Conservation (phyloP, 306 rosid species). For the Lotus japonicus region DNA sequence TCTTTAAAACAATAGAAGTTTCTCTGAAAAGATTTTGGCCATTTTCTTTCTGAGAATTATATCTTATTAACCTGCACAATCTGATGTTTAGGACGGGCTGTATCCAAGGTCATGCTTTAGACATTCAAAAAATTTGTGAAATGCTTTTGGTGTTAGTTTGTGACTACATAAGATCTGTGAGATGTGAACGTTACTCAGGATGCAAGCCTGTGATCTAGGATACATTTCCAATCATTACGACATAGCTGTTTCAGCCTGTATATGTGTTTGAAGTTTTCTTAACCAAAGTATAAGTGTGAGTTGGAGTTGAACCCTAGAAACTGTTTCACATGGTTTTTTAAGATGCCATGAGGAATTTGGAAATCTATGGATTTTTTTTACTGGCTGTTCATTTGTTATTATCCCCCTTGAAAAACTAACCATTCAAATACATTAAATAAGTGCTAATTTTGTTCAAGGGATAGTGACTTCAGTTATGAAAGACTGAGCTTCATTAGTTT, state of each 20-base stretch:
- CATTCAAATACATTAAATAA: neutral
- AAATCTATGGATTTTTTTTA: neutral
- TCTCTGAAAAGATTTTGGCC: neutral
- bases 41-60: neutral
- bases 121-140: neutral
- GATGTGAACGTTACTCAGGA: neutral
- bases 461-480: neutral
- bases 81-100: neutral
- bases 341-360: neutral
- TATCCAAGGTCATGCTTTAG: neutral
- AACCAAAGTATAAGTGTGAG: neutral
- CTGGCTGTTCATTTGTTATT: neutral
- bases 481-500: constrained; percentile 14
- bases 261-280: neutral
- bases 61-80: neutral
- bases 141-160: neutral
- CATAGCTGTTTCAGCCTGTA: neutral
- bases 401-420: neutral
- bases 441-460: neutral
- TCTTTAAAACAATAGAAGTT: neutral
- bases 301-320: neutral
- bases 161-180: neutral
- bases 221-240: neutral
- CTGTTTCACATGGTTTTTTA: neutral
- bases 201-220: neutral